Conservation (phyloP, 2,329 filamentous ascomycete genomes). For the Aspergillus spinulosporus region DNA sequence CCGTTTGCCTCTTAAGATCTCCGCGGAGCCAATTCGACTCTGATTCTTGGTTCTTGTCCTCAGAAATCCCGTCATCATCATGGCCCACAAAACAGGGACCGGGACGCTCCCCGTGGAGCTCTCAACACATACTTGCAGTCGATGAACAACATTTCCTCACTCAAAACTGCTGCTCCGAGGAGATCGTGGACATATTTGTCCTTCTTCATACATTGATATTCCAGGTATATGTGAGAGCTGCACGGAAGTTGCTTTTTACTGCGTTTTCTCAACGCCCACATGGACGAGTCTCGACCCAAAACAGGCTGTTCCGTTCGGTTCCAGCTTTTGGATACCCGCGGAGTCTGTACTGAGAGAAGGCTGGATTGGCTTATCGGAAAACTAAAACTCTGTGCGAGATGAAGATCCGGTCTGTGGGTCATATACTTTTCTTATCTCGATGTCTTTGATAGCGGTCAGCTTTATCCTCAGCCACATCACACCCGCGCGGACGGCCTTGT, state of each 20-base stretch:
- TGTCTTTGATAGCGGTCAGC: background rate
- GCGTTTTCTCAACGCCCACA: background rate
- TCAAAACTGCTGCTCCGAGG: background rate
- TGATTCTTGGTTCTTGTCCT: background rate
- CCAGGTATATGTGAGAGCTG: background rate
- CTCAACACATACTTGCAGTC: background rate
- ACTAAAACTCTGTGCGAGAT: constrained; percentile 3
- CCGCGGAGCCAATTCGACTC: constrained; percentile 8
- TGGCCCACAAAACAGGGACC: background rate
- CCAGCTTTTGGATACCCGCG: background rate
- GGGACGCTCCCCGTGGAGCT: background rate
- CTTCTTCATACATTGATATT: background rate
- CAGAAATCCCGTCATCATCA: background rate
- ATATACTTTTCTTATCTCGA: constrained; percentile 10
- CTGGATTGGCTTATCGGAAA: constrained; percentile 7
- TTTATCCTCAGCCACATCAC: constrained; percentile 1
- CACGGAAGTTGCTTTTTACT: background rate
- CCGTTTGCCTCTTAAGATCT: constrained; percentile 7
- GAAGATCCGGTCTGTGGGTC: constrained; percentile 6
- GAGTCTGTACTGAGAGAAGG: constrained; percentile 9
- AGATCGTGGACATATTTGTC: background rate
- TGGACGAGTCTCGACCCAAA: constrained; percentile 1
- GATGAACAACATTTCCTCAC: background rate
- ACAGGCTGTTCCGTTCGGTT: background rate
- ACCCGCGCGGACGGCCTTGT: background rate